These are phyloP conservation scores for Suillus weaverae DNA, from an alignment of 768 basidiomycete species.

Conservation along the genomic window DNA sequence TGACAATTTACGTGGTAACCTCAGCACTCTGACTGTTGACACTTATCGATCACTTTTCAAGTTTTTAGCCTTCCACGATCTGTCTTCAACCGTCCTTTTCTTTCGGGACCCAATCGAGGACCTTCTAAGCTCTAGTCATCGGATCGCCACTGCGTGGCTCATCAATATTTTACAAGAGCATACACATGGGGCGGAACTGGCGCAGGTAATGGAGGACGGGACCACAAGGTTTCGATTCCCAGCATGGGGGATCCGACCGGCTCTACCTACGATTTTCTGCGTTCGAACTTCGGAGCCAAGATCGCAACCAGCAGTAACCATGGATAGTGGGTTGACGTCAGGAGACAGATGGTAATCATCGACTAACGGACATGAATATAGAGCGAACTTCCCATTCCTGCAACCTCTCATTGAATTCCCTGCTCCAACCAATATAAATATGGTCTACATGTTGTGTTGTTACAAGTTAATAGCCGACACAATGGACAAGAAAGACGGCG, in stretches of 20 bases:
- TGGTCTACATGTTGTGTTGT: not conserved
- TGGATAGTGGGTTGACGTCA: not conserved
- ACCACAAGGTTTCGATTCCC: no score
- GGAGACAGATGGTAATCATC: not conserved
- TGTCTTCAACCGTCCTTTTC: not conserved
- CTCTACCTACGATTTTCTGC: not conserved
- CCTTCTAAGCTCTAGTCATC: not conserved
- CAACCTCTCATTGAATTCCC: not conserved
- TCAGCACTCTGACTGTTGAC: not conserved
- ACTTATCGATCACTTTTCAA: not conserved
- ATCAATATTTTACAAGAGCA: not conserved
- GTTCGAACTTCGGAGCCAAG: not conserved
- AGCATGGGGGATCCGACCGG: not conserved
- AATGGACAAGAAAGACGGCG: not conserved
- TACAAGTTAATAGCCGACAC: not conserved
- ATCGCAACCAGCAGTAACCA: not conserved
- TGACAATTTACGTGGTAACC: not conserved
- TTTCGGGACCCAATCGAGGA: not conserved
- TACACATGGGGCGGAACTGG: not conserved
- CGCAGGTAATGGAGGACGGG: not conserved
- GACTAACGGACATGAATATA: constrained; percentile 1
- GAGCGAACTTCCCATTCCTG: not conserved
- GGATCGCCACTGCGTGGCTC: not conserved
- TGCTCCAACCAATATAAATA: not conserved
- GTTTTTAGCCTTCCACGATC: not conserved